Base-by-base conservation (phyloP, 1,139 yeast species). In the Diutina pseudorugosa region DNA sequence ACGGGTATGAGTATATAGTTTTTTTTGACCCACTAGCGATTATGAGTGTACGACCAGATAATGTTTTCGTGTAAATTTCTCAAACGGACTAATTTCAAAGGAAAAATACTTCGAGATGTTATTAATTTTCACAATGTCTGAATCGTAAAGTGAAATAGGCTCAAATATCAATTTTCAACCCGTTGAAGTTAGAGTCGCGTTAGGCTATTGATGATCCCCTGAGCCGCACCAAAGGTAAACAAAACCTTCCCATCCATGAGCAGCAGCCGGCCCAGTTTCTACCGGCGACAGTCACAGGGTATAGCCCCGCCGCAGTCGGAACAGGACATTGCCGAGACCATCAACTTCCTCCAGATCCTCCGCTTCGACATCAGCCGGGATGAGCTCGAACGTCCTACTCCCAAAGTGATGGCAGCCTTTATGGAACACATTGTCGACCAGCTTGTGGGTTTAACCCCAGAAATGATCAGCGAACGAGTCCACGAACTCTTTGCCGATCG, bases 1-100 rank as follows among this genome's bases (percentile, higher is more conserved):
- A 66, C 75, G 95, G 57, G 69, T 88, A 4, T 89, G 27, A 14
- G 36, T 45, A 18, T 27, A 45, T 27, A 27, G 23, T 19, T n/a
- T n/a, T n/a, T 23, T 23, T 20, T 43, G 30, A 43, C 30, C 30
- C 30, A n/a, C n/a, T 23, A 23, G 25, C 25, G 6, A 30, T 30
- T 14, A 30, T 30, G 36, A 30, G 36, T 30, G 36, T 30, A 30
- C 36, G 36, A 30, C 36, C 36, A 23, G 25, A 23, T n/a, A 14
- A 12, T 36, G 16, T n/a, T n/a, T n/a, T n/a, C n/a, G n/a, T n/a
- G n/a, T n/a, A n/a, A n/a, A n/a, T n/a, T n/a, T n/a, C n/a, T n/a
- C n/a, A n/a, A n/a, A n/a, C n/a, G n/a, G n/a, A n/a, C n/a, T n/a
- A n/a, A n/a, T n/a, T n/a, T n/a, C n/a, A n/a, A n/a, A n/a, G n/a